Evolutionary conservation across 2,329 filamentous ascomycete species (phyloP), one percentile per base, ranked within the genome.

Genomic region (Colletotrichum sansevieriae): DNA sequence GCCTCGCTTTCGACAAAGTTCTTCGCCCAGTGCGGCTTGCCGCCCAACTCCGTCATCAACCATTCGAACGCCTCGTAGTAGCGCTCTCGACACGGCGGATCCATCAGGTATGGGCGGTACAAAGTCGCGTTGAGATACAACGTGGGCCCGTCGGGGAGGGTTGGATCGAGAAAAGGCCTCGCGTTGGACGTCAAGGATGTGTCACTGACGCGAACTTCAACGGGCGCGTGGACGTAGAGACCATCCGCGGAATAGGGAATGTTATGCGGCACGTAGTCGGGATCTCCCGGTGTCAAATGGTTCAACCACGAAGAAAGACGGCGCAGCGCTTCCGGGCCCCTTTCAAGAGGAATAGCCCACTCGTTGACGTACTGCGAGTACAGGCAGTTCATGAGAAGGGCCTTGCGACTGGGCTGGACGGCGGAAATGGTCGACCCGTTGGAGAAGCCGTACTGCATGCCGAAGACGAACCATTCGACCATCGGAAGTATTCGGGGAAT

Each of bases 321-420:
- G 37, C 84, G 87, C 49, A 99, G 88, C 8, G 94, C 95, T 80
- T 98, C 95, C 13, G 95, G 95, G 0, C 96, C 96, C 73, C 92
- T 91, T 71, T 89, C 84, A 1, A 99, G 85, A 1, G 96, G 95
- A 7, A 99, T 87, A 0, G 95, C 95, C 96, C 96, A 99, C 78
- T 99, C 96, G 78, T 99, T 98, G 72, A 99, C 96, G 75, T 94
- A 97, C 77, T 99, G 96, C n/a, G 92, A 95, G 83, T 98, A 99
- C 6, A 98, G 87, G 76, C 96, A 99, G 83, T 99, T 96, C 92
- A 99, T 95, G 60, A 98, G 85, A 52, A 98, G 87, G 12, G 94
- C 95, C 71, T 91, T 84, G 68, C 92, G 89, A 71, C 92, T 92
- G 22, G 91, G 90, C 79, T 98, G 92, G 18, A 98, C 88, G 6